Evolutionary conservation across 257 asterid genomes (phyloP).

Genomic region (Leptodermis oblonga): DNA sequence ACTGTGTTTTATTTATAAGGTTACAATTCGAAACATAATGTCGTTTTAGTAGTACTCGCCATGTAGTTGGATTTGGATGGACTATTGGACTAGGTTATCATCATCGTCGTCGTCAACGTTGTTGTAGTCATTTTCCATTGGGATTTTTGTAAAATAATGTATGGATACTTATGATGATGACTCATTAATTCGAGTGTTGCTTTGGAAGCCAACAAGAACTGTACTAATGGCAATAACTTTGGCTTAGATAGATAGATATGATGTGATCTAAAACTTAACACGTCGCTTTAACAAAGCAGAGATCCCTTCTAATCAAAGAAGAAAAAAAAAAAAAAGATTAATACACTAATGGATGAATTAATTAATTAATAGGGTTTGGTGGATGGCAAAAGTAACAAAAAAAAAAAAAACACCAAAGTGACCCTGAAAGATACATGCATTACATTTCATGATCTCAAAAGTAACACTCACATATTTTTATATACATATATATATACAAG

Average conservation of each 20-base stretch:
- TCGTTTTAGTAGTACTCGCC: not conserved
- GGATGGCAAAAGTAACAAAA: not conserved
- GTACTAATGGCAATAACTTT: conserved; percentile 5
- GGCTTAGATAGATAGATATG: not conserved
- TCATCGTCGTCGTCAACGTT: too few relatives aligned
- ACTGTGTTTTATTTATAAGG: not conserved
- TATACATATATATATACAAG: too few relatives aligned
- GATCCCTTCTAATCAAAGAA: conserved; percentile 4
- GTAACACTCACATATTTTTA: not conserved
- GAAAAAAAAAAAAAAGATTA: not conserved
- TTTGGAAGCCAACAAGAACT: conserved; percentile 12
- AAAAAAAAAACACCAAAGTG: conserved; percentile 15
- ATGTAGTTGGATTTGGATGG: not conserved
- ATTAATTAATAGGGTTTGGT: not conserved
- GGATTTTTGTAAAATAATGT: too few relatives aligned
- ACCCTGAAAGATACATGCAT: conserved; percentile 48
- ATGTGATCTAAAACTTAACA: conserved; percentile 13
- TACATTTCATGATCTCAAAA: conserved; percentile 21
- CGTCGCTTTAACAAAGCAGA: conserved; percentile 10
- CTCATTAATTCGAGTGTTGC: too few relatives aligned
- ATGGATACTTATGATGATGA: too few relatives aligned
- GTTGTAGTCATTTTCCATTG: not conserved
- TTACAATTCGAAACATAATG: not conserved
- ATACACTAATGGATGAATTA: not conserved
- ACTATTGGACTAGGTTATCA: not conserved